Conservation (phyloP, 2,329 filamentous ascomycete genomes). For the Calonectria leucothoes region DNA sequence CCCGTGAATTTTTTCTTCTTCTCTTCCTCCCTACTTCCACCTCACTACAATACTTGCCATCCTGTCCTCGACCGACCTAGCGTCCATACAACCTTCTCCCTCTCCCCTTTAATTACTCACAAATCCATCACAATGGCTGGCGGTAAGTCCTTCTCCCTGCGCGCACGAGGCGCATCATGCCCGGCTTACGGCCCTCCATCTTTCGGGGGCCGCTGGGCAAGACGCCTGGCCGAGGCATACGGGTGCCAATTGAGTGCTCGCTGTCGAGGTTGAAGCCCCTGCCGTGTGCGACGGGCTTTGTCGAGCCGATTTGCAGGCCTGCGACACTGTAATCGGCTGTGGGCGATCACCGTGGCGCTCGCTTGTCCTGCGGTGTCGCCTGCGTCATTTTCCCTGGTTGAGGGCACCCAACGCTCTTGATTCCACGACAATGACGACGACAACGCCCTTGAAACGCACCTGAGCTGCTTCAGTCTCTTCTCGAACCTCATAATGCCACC, state of each 20-base stretch:
- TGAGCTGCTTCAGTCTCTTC: slow-evolving; percentile 6
- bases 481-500: not conserved
- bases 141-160: slow-evolving; percentile 51
- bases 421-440: slow-evolving; percentile 27
- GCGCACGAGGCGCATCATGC: slow-evolving; percentile 2
- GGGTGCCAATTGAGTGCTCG: slow-evolving; percentile 35
- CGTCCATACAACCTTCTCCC: slow-evolving; percentile 24
- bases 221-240: slow-evolving; percentile 7
- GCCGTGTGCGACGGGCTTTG: slow-evolving; percentile 15
- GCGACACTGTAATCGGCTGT: slow-evolving; percentile 1
- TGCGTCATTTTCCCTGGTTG: slow-evolving; percentile 49
- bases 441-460: slow-evolving; percentile 16
- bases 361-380: slow-evolving; percentile 29
- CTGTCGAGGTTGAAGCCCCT: slow-evolving; percentile 13
- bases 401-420: slow-evolving; percentile 27
- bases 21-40: slow-evolving; percentile 33
- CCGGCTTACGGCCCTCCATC: not conserved
- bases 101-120: slow-evolving; percentile 35
- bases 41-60: slow-evolving; percentile 29
- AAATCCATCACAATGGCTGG: slow-evolving; percentile 56
- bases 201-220: slow-evolving; percentile 8
- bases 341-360: slow-evolving; percentile 2
- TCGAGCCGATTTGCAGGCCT: not conserved
- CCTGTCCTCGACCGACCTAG: slow-evolving; percentile 28
- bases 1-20: slow-evolving; percentile 41